These are phyloP conservation scores for Populus simonii DNA, from an alignment of 345 rosid species.

Conservation along the genomic window DNA sequence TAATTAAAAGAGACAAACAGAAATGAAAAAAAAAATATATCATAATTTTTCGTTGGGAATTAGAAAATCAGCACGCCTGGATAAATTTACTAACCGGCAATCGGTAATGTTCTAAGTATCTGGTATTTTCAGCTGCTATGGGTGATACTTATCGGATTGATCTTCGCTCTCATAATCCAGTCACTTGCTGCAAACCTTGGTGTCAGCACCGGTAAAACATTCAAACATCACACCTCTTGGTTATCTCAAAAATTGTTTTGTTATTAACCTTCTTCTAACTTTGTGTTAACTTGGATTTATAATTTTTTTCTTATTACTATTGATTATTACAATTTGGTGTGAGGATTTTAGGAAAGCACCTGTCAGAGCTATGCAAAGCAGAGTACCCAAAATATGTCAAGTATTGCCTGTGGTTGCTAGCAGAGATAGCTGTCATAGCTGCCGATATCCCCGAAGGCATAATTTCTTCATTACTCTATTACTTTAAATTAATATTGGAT, in stretches of 20 bases:
- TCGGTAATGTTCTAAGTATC: not conserved
- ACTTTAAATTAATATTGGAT: not conserved
- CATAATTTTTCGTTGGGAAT: not conserved
- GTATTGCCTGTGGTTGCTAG: slow-evolving; percentile 59
- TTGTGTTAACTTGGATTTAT: not conserved
- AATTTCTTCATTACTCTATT: not conserved
- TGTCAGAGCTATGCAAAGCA: slow-evolving; percentile 60
- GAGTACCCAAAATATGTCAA: slow-evolving; percentile 58
- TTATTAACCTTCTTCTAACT: not conserved
- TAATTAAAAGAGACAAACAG: not conserved
- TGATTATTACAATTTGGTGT: not conserved
- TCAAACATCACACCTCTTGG: not conserved
- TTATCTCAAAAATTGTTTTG: not conserved
- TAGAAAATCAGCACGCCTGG: not conserved
- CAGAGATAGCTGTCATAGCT: slow-evolving; percentile 64
- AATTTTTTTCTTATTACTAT: not conserved
- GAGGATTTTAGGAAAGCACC: slow-evolving; percentile 49
- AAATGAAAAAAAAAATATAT: not conserved
- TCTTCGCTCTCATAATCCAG: slow-evolving; percentile 66
- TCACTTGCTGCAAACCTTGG: slow-evolving; percentile 74
- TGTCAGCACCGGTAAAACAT: slow-evolving; percentile 51
- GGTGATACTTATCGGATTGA: slow-evolving; percentile 54
- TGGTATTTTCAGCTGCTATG: slow-evolving; percentile 47
- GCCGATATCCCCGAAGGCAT: slow-evolving; percentile 80
- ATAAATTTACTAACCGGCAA: not conserved